Conservation (phyloP, 106 monocot species). For the Triglochin maritima region DNA sequence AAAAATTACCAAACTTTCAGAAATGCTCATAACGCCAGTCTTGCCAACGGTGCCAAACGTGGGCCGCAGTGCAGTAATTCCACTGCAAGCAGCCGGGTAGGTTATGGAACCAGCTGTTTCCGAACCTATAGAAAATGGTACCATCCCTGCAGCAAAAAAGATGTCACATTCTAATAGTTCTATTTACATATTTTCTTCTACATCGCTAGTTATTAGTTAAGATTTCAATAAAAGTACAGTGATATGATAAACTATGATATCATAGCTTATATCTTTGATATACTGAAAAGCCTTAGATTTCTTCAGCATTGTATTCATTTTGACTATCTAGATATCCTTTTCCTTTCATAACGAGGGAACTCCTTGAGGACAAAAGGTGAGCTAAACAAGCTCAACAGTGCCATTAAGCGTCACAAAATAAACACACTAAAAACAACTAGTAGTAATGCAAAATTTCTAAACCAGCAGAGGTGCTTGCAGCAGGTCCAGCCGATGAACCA, state of each 20-base stretch:
- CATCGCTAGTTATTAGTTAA: neutral
- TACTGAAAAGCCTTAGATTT: neutral
- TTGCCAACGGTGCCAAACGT: constrained; percentile 93
- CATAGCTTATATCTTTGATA: neutral
- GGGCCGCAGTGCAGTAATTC: constrained; percentile 70
- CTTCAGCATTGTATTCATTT: neutral
- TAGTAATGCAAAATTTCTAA: neutral
- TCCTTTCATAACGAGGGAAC: no score
- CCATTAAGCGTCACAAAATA: no score
- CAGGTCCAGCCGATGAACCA: constrained; percentile 92
- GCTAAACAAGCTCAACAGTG: neutral
- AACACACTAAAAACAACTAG: neutral
- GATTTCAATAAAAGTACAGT: neutral
- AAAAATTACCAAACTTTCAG: constrained; percentile 80
- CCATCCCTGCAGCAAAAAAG: constrained; percentile 27
- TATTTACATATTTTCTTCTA: neutral
- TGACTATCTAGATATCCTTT: neutral
- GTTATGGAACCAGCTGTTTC: constrained; percentile 90
- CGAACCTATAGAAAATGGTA: constrained; percentile 95
- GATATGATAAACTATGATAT: neutral
- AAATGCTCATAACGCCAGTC: constrained; percentile 87
- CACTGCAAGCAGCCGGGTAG: constrained; percentile 82
- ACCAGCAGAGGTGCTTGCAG: constrained; percentile 94
- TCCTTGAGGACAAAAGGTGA: neutral
- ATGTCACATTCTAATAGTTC: neutral